Base-by-base conservation (phyloP, 2,329 filamentous ascomycete species). In the Pseudogymnoascus pannorum region DNA sequence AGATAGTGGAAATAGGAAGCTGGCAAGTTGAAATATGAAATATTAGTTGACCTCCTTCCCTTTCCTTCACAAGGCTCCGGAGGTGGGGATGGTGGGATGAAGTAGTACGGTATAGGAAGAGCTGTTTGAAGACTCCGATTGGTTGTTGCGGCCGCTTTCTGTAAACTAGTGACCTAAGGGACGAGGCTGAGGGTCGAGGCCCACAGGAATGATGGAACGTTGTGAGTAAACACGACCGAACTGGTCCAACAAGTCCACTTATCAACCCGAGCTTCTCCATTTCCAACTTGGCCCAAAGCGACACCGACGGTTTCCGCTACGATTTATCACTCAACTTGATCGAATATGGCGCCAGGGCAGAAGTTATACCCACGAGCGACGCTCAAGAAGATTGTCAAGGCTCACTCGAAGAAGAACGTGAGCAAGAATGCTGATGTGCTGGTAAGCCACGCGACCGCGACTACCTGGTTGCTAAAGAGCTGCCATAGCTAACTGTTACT, bases 341-440 rank as follows among this genome's bases (percentile, higher is more conserved):
- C n/a, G 14, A 66, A 35, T 38, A 73, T 73, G 71, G 71, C 71
- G 51, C 63, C 67, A 11, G 79, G 84, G 20, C 86, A 87, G 70
- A 93, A 91, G 68, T 79, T 90, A 12, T 96, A 96, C 70, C 92
- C 92, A 9, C 87, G 92, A 65, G 86, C 85, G 16, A 94, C 90
- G 0, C 80, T 96, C 68, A 94, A 92, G 75, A 92, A 92, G 74
- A 93, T 95, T 63, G 81, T 95, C 70, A 96, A 96, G 76, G 91
- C 91, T 16, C 91, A 96, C 74, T 88, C 91, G 7, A 88, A 89
- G 65, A 86, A 87, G 71, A 88, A 83, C 66, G 75, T 96, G 65
- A 91, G 87, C 78, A 94, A 91, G 75, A 92, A 94, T 74, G 88
- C 87, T 29, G 92, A 96, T 75, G 86, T 95, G 62, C 79, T 93